Percentiles rank a stretch among this genome's conserved stretches.
Conservation (phyloP, 495 filamentous ascomycete genomes). For the Talaromyces adpressus region DNA sequence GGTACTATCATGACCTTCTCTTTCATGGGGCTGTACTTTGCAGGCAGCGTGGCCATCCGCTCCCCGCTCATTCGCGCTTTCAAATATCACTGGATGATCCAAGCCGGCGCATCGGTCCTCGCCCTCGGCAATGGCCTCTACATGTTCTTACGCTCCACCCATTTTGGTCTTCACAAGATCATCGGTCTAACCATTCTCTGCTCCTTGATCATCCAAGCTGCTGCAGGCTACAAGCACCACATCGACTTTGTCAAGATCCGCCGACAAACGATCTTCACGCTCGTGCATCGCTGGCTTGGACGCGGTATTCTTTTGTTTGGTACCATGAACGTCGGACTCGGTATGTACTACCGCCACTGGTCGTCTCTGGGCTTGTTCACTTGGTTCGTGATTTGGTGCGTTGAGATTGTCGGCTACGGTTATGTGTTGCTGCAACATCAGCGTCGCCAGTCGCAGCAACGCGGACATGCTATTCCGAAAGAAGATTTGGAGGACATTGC, state of each 20-base stretch:
- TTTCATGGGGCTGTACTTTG: conserved; percentile 9
- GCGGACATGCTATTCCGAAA: background rate
- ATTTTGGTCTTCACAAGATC: conserved; percentile 8
- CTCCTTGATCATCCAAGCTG: conserved; percentile 2
- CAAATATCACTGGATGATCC: conserved; percentile 9
- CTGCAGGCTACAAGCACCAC: conserved; percentile 9
- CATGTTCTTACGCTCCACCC: conserved; percentile 6
- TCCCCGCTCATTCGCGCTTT: background rate
- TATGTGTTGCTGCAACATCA: conserved; percentile 2
- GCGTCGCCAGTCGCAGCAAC: background rate
- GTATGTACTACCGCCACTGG: conserved; percentile 7
- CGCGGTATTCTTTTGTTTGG: conserved; percentile 6
- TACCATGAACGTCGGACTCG: conserved; percentile 8
- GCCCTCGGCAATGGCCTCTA: conserved; percentile 5
- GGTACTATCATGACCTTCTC: conserved; percentile 7
- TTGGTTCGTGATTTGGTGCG: conserved; percentile 7
- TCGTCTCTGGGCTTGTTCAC: background rate
- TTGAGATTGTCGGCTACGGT: conserved; percentile 3
- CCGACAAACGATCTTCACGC: conserved; percentile 1
- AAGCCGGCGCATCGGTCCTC: conserved; percentile 6
- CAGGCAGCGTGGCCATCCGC: conserved; percentile 4
- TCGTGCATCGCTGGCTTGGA: conserved; percentile 8
- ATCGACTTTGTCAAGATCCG: conserved; percentile 8
- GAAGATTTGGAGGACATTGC: background rate
- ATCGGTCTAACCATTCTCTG: conserved; percentile 4